phyloP scores from a whole-genome alignment of 2,329 filamentous ascomycete genomes.

The Penicillium sp. region DNA sequence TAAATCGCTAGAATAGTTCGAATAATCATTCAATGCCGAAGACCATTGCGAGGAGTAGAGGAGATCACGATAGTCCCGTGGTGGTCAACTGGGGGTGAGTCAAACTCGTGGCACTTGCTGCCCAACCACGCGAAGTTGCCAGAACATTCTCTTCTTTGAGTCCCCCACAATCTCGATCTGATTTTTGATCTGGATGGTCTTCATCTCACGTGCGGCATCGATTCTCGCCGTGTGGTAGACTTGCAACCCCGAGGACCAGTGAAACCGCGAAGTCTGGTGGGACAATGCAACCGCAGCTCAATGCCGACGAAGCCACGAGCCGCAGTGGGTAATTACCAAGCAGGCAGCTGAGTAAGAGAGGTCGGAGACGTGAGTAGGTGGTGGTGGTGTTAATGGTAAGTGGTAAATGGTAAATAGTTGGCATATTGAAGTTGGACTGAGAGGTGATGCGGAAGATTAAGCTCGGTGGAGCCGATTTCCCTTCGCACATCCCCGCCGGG shows the following conservation, averaged over 20 bases:
- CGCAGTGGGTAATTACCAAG: background rate
- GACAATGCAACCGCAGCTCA: slow-evolving; percentile 15
- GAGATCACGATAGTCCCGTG: background rate
- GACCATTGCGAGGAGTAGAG: background rate
- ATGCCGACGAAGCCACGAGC: background rate
- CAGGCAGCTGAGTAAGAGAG: background rate
- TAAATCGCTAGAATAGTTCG: background rate
- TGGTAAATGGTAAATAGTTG: background rate
- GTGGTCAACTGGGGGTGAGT: background rate
- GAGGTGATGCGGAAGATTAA: slow-evolving; percentile 17
- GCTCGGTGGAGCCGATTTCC: slow-evolving; percentile 18
- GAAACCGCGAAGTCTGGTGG: slow-evolving; percentile 4
- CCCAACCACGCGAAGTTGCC: background rate
- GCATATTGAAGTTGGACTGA: background rate
- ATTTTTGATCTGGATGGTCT: background rate
- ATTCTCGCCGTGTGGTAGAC: background rate
- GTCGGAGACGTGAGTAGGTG: background rate
- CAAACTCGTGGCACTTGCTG: background rate
- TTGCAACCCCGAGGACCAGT: slow-evolving; percentile 1
- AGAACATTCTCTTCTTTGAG: background rate
- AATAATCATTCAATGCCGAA: background rate
- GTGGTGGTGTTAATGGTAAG: background rate
- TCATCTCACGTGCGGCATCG: slow-evolving; percentile 1
- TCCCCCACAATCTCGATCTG: background rate
- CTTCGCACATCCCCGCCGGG: slow-evolving; percentile 16